Conservation (phyloP, 2,329 filamentous ascomycete species). For the Kalmusia sp. region DNA sequence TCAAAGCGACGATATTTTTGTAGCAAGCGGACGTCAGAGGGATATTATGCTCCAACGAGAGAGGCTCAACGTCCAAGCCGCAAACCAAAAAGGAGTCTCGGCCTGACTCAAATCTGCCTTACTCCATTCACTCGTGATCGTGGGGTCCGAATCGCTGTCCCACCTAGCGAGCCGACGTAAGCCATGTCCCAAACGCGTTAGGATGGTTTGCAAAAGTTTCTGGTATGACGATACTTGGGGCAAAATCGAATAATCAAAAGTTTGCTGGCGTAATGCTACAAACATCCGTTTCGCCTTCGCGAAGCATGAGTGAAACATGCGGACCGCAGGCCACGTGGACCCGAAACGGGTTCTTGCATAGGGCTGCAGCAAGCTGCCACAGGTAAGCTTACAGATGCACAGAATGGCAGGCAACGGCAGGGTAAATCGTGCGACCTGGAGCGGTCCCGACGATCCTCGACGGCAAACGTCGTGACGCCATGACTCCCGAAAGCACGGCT, state of each 20-base stretch:
- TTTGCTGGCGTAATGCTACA: background rate
- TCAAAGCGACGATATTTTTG: conserved; percentile 16
- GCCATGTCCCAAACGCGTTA: conserved; percentile 7
- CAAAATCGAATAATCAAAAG: background rate
- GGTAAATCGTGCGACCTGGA: conserved; percentile 18
- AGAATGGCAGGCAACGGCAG: conserved; percentile 15
- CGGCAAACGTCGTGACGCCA: conserved; percentile 11
- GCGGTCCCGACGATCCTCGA: conserved; percentile 19
- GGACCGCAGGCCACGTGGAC: conserved; percentile 34
- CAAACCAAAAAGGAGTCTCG: conserved; percentile 3
- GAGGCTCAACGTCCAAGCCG: conserved; percentile 7
- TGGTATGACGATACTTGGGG: background rate
- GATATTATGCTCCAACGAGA: conserved; percentile 6
- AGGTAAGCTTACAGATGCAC: conserved; percentile 32
- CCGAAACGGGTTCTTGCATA: conserved; percentile 39
- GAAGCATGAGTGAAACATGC: conserved; percentile 32
- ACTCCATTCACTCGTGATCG: background rate
- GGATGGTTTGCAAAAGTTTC: background rate
- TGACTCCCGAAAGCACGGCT: conserved; percentile 7
- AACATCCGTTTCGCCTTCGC: background rate
- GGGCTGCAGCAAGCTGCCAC: conserved; percentile 39
- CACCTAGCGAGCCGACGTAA: conserved; percentile 7
- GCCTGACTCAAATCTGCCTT: conserved; percentile 17
- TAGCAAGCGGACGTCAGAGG: conserved; percentile 9
- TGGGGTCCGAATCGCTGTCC: conserved; percentile 16